A percentile compares a stretch with the other conserved stretches of the same genome.
These are phyloP conservation scores for Hortiboletus flavorubellus DNA, from an alignment of 768 basidiomycete species.

Conservation along the genomic window DNA sequence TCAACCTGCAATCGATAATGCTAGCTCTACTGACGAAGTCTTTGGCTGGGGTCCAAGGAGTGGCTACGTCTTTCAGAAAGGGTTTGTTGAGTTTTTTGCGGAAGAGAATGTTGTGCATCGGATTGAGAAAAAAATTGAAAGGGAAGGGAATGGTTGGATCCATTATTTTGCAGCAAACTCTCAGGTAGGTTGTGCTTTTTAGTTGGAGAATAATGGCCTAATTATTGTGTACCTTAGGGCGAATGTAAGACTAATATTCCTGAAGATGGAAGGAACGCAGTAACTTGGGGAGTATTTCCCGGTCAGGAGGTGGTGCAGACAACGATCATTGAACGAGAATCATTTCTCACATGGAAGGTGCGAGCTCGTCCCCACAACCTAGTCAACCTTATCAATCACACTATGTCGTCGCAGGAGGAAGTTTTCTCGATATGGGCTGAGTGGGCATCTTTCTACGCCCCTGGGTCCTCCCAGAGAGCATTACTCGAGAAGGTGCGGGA, in stretches of 20 bases:
- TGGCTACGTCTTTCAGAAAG: constrained; percentile 97
- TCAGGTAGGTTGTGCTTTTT: constrained; percentile 43
- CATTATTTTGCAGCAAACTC: constrained; percentile 85
- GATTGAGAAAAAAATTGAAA: constrained; percentile 56
- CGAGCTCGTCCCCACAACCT: constrained; percentile 13
- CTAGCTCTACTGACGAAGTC: constrained; percentile 64
- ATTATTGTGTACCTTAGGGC: constrained; percentile 44
- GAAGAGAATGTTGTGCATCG: constrained; percentile 52
- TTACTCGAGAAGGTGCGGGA: constrained; percentile 71
- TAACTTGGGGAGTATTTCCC: constrained; percentile 98
- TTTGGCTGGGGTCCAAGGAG: constrained; percentile 93
- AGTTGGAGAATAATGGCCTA: neutral
- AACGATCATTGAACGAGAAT: constrained; percentile 93
- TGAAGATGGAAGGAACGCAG: constrained; percentile 82
- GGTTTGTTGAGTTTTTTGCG: constrained; percentile 96
- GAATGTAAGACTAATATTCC: constrained; percentile 77
- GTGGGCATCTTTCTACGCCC: constrained; percentile 87
- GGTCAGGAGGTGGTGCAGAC: constrained; percentile 95
- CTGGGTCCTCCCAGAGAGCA: constrained; percentile 64
- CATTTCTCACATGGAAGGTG: constrained; percentile 97
- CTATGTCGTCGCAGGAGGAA: constrained; percentile 63
- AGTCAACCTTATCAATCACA: neutral
- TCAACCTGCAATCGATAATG: constrained; percentile 90
- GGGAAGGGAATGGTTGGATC: constrained; percentile 60
- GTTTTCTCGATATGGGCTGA: constrained; percentile 95